phyloP scores from a whole-genome alignment of 1,139 yeast species.

The Magnusiomyces sp. region DNA sequence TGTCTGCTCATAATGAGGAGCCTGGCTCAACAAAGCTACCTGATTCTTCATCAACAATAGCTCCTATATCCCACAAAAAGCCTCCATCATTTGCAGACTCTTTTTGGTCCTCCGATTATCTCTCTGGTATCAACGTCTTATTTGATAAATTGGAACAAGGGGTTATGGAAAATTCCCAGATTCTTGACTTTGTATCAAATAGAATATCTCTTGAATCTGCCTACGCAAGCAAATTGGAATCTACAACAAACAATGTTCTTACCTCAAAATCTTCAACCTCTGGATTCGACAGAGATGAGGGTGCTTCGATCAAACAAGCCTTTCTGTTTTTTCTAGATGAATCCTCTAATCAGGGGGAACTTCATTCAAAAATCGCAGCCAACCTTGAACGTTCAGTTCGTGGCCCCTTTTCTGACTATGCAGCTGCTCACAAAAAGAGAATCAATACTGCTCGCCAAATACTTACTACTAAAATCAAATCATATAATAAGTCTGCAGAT shows the following conservation, averaged over 20 bases:
- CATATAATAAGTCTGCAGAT: conserved; percentile 39
- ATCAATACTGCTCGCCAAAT: conserved; percentile 50
- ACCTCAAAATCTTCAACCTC: conserved; percentile 5
- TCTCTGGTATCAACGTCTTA: conserved; percentile 46
- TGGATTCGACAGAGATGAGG: conserved; percentile 36
- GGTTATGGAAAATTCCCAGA: conserved; percentile 59
- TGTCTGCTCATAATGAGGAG: too few species aligned
- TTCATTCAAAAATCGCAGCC: conserved; percentile 54
- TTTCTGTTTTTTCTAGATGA: conserved; percentile 43
- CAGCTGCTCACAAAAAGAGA: conserved; percentile 57
- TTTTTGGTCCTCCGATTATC: conserved; percentile 72
- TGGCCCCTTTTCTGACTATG: conserved; percentile 66
- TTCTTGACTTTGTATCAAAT: conserved; percentile 48
- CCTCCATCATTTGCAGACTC: conserved; percentile 16
- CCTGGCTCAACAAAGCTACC: too few species aligned
- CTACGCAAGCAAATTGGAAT: conserved; percentile 46
- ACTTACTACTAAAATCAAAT: conserved; percentile 41
- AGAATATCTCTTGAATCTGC: conserved; percentile 58
- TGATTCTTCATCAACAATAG: neutral
- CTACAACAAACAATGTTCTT: conserved; percentile 1
- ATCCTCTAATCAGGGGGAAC: conserved; percentile 52
- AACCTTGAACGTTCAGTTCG: conserved; percentile 52
- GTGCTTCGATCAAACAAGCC: conserved; percentile 44
- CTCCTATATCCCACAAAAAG: neutral
- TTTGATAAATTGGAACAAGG: conserved; percentile 61